Base-by-base conservation (phyloP, 345 rosid genomes). In the Populus alba region DNA sequence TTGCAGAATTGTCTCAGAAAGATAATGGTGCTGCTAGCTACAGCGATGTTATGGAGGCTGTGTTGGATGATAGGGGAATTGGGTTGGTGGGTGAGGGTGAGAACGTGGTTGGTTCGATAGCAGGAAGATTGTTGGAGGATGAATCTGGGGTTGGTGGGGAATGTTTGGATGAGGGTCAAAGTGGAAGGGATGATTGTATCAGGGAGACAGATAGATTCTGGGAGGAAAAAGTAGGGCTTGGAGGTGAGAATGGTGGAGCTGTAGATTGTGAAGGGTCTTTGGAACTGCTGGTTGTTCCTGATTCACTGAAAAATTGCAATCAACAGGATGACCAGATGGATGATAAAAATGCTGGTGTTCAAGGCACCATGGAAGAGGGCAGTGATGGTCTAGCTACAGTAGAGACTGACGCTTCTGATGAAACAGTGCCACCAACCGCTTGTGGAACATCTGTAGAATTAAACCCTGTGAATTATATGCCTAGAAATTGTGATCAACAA, bases 1-100 rank as follows among this genome's bases (percentile, higher is more conserved):
- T 78, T 69, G 37, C 25, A 5, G 74, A 67, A 37, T 51, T 68
- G 23, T 80, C 75, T 72, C 51, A 45, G 18, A 76, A 80, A 41
- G 85, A 70, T 74, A 78, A 29, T 71, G 68, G 66, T 74, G 75
- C 12, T 72, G 37, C 74, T 72, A 73, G 79, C 16, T 80, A 78
- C 17, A 33, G 25, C 35, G 71, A 70, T 62, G 75, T 61, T 23
- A 16, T 18, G 20, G 61, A 62, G 55, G 45, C 33, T 27, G 68
- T 16, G 2, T 37, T 65, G 25, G 70, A 37, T 68, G 49, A 23
- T 49, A 22, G 22, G 62, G 62, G 29, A 35, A 53, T 71, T 61
- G 73, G 66, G 43, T 8, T 47, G 57, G 43, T 11, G 25, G 55
- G 65, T 51, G 79, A 68, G 45, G 66, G 38, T 71, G 77, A 22